Base-by-base conservation (phyloP, 495 filamentous ascomycete species). In the Apodospora peruviana region DNA sequence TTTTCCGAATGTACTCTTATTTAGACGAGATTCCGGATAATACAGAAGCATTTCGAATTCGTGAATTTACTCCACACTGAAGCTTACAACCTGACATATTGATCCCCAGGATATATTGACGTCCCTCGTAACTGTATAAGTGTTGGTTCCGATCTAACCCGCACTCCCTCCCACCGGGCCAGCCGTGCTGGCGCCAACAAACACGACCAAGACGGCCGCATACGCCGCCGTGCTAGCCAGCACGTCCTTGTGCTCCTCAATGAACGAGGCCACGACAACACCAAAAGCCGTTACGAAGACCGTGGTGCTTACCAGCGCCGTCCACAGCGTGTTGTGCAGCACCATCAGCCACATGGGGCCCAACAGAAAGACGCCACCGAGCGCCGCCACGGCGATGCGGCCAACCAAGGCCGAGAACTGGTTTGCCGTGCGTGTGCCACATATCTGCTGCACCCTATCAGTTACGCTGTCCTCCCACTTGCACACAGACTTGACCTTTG, bases 141-240 rank as follows among this genome's bases (percentile, higher is more conserved):
- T n/a, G n/a, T n/a, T n/a, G n/a, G n/a, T n/a, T n/a, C n/a, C n/a
- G n/a, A n/a, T n/a, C n/a, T n/a, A n/a, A n/a, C n/a, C n/a, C n/a
- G n/a, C n/a, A n/a, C n/a, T n/a, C n/a, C n/a, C n/a, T n/a, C n/a
- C n/a, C n/a, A n/a, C n/a, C n/a, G n/a, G n/a, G n/a, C n/a, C n/a
- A n/a, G n/a, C n/a, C n/a, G 27, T 32, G 18, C 40, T 42, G 17
- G 44, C 22, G 29, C 47, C 47, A 5, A 50, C 39, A 50, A 50
- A 50, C 2, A 50, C 47, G 12, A 50, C 47, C 39, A 50, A 27
- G 7, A 50, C 47, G 2, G 47, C 47, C 39, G 47, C 47, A 16
- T 50, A 50, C 18, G 47, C 47, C 4, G 40, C 40, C 0, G 47
- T 50, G 4, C 25, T 21, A 4, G 40, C 18, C 39, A 50, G n/a